phyloP scores from a whole-genome alignment of 1,139 yeast species.

The Pichia sp. region DNA sequence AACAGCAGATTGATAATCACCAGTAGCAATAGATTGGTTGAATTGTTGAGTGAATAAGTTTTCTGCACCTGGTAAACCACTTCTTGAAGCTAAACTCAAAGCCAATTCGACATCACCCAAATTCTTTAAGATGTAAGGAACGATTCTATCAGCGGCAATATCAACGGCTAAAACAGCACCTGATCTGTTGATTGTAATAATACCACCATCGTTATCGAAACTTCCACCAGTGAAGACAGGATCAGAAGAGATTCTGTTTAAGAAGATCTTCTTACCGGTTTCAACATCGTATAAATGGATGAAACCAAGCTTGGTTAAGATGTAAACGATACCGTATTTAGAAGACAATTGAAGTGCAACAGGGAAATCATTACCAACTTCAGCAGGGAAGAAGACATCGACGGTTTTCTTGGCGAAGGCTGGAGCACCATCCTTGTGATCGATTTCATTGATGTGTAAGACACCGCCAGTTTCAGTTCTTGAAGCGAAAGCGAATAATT shows the following conservation, averaged over 20 bases:
- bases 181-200: conserved; percentile 88
- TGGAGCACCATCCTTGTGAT: conserved; percentile 86
- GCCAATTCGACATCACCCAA: conserved; percentile 87
- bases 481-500: conserved; percentile 85
- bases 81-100: conserved; percentile 86
- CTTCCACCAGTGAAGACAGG: conserved; percentile 90
- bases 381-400: conserved; percentile 96
- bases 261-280: conserved; percentile 88
- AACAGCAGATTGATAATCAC: conserved; percentile 91
- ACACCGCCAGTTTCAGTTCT: conserved; percentile 82
- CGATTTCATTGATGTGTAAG: conserved; percentile 94
- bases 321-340: conserved; percentile 81
- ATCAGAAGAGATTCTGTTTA: conserved; percentile 95
- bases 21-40: conserved; percentile 77
- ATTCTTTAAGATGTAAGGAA: conserved; percentile 87
- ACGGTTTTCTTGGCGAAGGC: conserved; percentile 84
- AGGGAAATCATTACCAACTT: conserved; percentile 96
- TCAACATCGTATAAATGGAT: conserved; percentile 95
- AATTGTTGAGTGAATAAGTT: conserved; percentile 89
- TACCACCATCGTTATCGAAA: conserved; percentile 75
- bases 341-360: conserved; percentile 86
- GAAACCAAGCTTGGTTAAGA: conserved; percentile 94
- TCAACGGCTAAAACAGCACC: conserved; percentile 97
- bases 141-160: conserved; percentile 77
- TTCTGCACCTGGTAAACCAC: conserved; percentile 98